Evolutionary conservation across 805 yeast genomes (phyloP).

Genomic region (Yarrowia hollandica): DNA sequence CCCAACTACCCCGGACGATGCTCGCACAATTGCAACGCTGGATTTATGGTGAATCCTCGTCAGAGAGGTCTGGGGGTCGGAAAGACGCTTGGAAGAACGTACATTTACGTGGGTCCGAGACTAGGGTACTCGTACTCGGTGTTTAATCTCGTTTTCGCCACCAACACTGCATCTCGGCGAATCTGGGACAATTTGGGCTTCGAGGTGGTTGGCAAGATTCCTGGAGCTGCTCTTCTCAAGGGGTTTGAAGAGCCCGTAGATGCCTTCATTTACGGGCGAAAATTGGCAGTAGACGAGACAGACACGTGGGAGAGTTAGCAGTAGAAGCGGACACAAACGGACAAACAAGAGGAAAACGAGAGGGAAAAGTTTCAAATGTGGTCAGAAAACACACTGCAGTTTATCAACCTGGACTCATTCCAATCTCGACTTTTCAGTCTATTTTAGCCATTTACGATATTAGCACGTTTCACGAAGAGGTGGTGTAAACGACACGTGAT

Average conservation of each 20-base stretch:
- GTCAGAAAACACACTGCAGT: no score
- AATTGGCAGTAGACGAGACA: slow-evolving; percentile 52
- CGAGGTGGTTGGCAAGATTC: slow-evolving; percentile 73
- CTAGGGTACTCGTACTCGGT: slow-evolving; percentile 82
- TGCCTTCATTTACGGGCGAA: slow-evolving; percentile 80
- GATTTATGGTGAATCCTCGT: slow-evolving; percentile 87
- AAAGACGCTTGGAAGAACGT: slow-evolving; percentile 75
- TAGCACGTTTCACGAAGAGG: no score
- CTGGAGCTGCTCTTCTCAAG: slow-evolving; percentile 82
- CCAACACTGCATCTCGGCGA: slow-evolving; percentile 79
- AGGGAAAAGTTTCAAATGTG: no score
- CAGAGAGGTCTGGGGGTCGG: slow-evolving; percentile 92
- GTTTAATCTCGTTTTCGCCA: slow-evolving; percentile 84
- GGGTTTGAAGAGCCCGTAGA: slow-evolving; percentile 85
- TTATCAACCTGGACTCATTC: no score
- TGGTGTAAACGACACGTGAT: no score
- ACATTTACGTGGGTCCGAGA: slow-evolving; percentile 84
- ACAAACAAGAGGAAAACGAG: no score
- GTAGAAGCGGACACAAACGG: no score
- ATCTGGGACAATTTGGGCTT: slow-evolving; percentile 77
- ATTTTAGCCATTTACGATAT: no score
- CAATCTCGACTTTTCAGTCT: no score
- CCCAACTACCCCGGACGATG: slow-evolving; percentile 93
- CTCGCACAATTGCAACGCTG: slow-evolving; percentile 86
- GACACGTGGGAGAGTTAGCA: background rate